phyloP scores from a whole-genome alignment of 1,139 yeast genomes.

The Sugiyamaella neomexicana region DNA sequence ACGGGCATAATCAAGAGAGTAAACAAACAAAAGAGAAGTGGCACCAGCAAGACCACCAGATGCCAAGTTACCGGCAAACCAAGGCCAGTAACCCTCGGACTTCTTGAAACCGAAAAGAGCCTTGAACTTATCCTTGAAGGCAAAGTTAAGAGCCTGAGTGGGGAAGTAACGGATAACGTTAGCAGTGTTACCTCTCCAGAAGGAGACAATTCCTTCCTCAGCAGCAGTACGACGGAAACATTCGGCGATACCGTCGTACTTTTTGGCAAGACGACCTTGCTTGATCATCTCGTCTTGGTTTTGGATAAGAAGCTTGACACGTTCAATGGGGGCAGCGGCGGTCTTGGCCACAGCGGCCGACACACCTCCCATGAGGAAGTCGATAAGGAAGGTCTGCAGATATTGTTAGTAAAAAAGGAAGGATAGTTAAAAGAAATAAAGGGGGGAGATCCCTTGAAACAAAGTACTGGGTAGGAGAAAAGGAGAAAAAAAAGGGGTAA shows the following conservation, averaged over 20 bases:
- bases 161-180: slow-evolving; percentile 85
- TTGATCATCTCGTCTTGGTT: slow-evolving; percentile 83
- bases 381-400: slow-evolving; percentile 47
- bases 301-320: slow-evolving; percentile 78
- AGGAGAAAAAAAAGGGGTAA: not conserved
- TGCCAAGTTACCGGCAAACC: slow-evolving; percentile 80
- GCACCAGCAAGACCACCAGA: slow-evolving; percentile 87
- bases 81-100: slow-evolving; percentile 63
- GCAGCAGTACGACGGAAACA: slow-evolving; percentile 72
- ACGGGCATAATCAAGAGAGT: slow-evolving; percentile 81
- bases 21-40: slow-evolving; percentile 69
- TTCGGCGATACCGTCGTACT: slow-evolving; percentile 67
- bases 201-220: slow-evolving; percentile 67
- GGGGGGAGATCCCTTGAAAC: too few species aligned
- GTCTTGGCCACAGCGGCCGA: slow-evolving; percentile 85
- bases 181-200: slow-evolving; percentile 88
- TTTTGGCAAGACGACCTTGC: slow-evolving; percentile 70
- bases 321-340: slow-evolving; percentile 83
- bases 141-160: slow-evolving; percentile 81
- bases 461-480: too few species aligned
- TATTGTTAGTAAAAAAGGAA: slow-evolving; percentile 8
- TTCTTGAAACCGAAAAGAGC: slow-evolving; percentile 73
- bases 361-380: slow-evolving; percentile 78
- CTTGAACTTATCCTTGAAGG: slow-evolving; percentile 82
- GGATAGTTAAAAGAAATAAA: slow-evolving; percentile 4